Base-by-base conservation (phyloP, 768 basidiomycete genomes). In the Harrya chromipes region DNA sequence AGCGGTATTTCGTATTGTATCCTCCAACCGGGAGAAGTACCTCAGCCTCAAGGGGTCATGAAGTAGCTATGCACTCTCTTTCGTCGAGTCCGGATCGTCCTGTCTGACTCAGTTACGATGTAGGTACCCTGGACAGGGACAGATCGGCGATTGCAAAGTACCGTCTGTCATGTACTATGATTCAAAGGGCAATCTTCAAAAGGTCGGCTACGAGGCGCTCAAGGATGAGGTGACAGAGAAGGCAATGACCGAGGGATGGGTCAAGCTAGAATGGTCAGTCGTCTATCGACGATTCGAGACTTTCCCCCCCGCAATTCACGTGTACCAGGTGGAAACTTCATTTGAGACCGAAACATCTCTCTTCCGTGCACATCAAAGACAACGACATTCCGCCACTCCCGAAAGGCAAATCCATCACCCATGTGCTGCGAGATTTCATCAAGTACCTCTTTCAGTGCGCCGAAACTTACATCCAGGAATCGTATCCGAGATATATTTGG, bases 81-180 rank as follows among this genome's bases (percentile, higher is more conserved):
- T 20, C 0, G 1, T 31, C 21, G 4, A 12, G 29, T 12, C 14
- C 12, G 5, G n/a, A n/a, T 29, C 14, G 10, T 21, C 13, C 20
- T 13, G 31, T 47, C 26, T 44, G 48, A 40, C 54, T 49, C 13
- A 2, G 16, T 37, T 21, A 19, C 19, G 14, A 7, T 33, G 33
- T 24, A 65, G 70, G 23, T 72, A 64, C 46, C 72, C 73, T 7
- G 72, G 70, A 1, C 72, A 74, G 35, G 71, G 72, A 42, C 59
- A 66, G 46, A 53, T 64, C 4, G 72, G 74, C 12, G 69, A 72
- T 40, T 71, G 62, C 35, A 78, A 77, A 53, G 71, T 78, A 14
- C 76, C 77, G 0, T 73, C 73, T 11, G 59, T 78, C 37, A 55
- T 78, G 23, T 79, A 72, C 50, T 79, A 79, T 42, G 72, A 75